These are phyloP conservation scores for Claviceps maximensis DNA, from an alignment of 2,329 filamentous ascomycete species.

Conservation along the genomic window DNA sequence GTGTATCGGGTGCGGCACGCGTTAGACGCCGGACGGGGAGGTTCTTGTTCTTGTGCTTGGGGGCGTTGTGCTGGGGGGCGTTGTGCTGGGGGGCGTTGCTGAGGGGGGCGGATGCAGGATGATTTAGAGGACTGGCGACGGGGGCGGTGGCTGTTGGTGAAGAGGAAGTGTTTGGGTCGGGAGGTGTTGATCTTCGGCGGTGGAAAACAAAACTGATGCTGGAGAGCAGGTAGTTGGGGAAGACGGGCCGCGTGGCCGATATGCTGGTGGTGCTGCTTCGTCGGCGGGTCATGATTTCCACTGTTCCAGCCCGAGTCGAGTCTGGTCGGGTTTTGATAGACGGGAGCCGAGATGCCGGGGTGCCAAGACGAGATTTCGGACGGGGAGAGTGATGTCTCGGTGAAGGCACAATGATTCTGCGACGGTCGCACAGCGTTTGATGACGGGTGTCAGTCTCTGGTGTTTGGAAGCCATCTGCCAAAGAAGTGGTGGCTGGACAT, in stretches of 20 bases:
- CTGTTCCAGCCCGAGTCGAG: no score
- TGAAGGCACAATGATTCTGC: no score
- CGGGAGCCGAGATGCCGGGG: no score
- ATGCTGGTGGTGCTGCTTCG: conserved; percentile 20
- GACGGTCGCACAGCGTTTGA: no score
- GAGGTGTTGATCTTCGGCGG: conserved; percentile 21
- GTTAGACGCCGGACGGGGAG: conserved; percentile 19
- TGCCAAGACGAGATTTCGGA: neutral
- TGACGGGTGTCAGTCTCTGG: no score
- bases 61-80: conserved; percentile 9
- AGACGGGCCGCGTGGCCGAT: conserved; percentile 29
- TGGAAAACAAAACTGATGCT: conserved; percentile 35
- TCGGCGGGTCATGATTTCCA: conserved; percentile 9
- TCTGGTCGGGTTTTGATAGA: no score
- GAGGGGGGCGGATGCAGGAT: no score
- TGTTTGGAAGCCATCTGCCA: no score
- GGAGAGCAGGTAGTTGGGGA: conserved; percentile 39
- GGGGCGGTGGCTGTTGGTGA: conserved; percentile 17
- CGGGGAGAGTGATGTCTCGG: no score
- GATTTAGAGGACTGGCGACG: conserved; percentile 6
- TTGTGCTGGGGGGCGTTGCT: conserved; percentile 5
- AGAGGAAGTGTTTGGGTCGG: conserved; percentile 17
- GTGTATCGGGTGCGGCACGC: conserved; percentile 36
- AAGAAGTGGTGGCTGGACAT: no score
- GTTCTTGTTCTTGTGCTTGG: neutral